These are phyloP conservation scores for Penicillium nucicola DNA, from an alignment of 495 filamentous ascomycete species.

Conservation along the genomic window DNA sequence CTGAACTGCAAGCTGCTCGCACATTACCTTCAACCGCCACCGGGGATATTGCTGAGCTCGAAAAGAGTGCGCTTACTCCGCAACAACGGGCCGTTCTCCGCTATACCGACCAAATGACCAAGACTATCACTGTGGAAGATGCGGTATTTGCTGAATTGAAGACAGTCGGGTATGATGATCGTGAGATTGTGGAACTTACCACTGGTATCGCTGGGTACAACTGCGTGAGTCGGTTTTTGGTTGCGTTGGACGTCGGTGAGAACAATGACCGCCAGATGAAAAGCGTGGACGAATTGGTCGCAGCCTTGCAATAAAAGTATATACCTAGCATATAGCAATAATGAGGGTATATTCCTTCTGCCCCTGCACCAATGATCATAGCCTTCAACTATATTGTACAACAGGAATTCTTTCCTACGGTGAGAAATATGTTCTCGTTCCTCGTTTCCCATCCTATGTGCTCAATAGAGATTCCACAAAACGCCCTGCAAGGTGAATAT, in stretches of 20 bases:
- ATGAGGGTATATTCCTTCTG: too few species aligned
- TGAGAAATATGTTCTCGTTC: too few species aligned
- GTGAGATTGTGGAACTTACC: constrained; percentile 66
- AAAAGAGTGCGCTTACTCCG: constrained; percentile 44
- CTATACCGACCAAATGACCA: constrained; percentile 36
- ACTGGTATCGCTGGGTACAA: constrained; percentile 81
- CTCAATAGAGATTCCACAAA: too few species aligned
- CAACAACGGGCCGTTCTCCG: constrained; percentile 65
- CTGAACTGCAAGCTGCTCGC: constrained; percentile 44
- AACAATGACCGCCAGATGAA: constrained; percentile 44
- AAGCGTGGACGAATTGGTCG: constrained; percentile 38
- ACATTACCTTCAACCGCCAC: constrained; percentile 37
- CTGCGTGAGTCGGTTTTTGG: constrained; percentile 80
- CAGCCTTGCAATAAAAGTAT: constrained; percentile 8
- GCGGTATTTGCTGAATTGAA: constrained; percentile 58
- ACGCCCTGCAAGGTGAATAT: too few species aligned
- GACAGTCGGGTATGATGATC: constrained; percentile 47
- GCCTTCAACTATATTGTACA: too few species aligned
- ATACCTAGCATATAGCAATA: too few species aligned
- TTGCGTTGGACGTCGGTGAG: constrained; percentile 71
- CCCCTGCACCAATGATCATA: too few species aligned
- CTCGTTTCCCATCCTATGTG: too few species aligned
- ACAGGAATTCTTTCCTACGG: too few species aligned
- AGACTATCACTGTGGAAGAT: constrained; percentile 55
- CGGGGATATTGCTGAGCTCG: constrained; percentile 20